Percentiles rank a stretch among this genome's conserved stretches.
These are phyloP conservation scores for Corchorus capsularis DNA, from an alignment of 345 rosid genomes.

Conservation along the genomic window DNA sequence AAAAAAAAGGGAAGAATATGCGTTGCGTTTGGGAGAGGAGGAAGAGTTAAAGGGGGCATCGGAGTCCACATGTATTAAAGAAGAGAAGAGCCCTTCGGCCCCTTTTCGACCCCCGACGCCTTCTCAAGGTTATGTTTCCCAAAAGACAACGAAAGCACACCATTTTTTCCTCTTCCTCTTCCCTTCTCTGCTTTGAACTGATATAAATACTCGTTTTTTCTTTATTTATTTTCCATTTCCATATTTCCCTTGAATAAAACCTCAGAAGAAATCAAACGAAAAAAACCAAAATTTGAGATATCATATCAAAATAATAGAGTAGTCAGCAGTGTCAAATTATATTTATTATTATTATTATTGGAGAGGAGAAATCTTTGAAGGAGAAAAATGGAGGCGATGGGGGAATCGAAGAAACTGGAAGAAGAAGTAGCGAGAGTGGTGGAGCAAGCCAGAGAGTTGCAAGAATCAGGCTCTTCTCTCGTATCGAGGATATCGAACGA, in stretches of 20 bases:
- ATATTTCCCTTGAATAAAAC: background rate
- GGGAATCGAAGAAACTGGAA: slow-evolving; percentile 43
- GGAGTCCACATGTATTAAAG: too few species aligned
- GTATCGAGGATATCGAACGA: slow-evolving; percentile 55
- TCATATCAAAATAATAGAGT: background rate
- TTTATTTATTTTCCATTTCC: background rate
- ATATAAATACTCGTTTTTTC: background rate
- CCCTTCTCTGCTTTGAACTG: background rate
- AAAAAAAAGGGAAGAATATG: too few species aligned
- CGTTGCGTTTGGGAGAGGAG: too few species aligned
- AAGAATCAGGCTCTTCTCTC: slow-evolving; percentile 64
- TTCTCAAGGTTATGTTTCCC: background rate
- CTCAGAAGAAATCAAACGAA: too few species aligned
- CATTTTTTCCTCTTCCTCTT: background rate
- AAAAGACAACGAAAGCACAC: slow-evolving; percentile 18
- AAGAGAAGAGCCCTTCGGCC: background rate
- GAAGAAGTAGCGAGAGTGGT: slow-evolving; percentile 66
- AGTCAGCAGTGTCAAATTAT: background rate
- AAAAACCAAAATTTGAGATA: background rate
- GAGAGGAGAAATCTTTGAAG: background rate
- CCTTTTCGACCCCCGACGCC: too few species aligned
- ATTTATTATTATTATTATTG: background rate
- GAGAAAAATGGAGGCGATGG: slow-evolving; percentile 23
- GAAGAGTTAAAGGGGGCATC: too few species aligned
- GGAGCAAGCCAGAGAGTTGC: slow-evolving; percentile 78